Conservation (phyloP, 2,329 filamentous ascomycete genomes). For the Microsporum audouinii region DNA sequence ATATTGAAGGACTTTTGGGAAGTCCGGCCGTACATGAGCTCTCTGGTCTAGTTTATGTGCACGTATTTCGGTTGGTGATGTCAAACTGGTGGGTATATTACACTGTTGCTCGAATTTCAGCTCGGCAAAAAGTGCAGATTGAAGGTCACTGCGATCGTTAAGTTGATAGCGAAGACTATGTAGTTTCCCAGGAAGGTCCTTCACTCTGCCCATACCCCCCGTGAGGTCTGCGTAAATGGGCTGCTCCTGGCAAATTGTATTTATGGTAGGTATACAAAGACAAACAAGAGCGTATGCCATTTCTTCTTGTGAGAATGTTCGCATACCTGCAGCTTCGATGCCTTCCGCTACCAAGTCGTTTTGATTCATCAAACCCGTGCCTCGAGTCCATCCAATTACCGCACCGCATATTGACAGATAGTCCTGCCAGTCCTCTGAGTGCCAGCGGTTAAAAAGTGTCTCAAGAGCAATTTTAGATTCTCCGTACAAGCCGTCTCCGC, state of each 20-base stretch:
- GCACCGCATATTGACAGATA: slow-evolving; percentile 33
- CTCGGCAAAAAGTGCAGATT: slow-evolving; percentile 18
- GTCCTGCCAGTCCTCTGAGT: slow-evolving; percentile 29
- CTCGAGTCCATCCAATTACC: slow-evolving; percentile 38
- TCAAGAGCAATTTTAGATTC: slow-evolving; percentile 37
- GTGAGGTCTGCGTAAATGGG: slow-evolving; percentile 11
- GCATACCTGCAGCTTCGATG: slow-evolving; percentile 27
- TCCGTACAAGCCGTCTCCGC: slow-evolving; percentile 35
- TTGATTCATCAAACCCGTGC: slow-evolving; percentile 34
- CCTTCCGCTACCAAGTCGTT: slow-evolving; percentile 33
- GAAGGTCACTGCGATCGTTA: slow-evolving; percentile 16
- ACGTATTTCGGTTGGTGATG: not conserved
- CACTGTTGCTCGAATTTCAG: slow-evolving; percentile 9
- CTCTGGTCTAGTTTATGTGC: not conserved
- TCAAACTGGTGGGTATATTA: not conserved
- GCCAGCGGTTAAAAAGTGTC: slow-evolving; percentile 25
- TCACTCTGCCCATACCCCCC: not conserved
- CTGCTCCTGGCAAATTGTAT: slow-evolving; percentile 24
- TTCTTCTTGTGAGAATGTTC: slow-evolving; percentile 32
- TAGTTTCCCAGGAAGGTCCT: not conserved
- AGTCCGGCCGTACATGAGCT: slow-evolving; percentile 14
- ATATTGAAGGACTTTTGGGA: slow-evolving; percentile 21
- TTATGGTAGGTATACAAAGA: slow-evolving; percentile 21
- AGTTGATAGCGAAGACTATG: slow-evolving; percentile 13
- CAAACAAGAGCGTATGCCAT: slow-evolving; percentile 25